These are phyloP conservation scores for Suillus plorans DNA, from an alignment of 768 basidiomycete species.

Conservation along the genomic window DNA sequence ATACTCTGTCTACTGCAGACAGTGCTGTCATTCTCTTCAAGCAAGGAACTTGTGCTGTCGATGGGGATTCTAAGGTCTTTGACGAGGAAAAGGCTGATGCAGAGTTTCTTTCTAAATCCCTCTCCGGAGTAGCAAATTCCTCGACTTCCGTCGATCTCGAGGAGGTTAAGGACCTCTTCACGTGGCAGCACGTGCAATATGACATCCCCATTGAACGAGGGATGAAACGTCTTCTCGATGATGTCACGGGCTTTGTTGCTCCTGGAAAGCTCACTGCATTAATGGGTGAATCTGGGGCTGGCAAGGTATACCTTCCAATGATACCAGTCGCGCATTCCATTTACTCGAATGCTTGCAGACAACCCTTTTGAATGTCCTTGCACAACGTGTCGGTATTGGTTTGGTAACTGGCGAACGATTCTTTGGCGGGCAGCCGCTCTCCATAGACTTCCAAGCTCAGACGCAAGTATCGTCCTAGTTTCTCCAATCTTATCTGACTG, in stretches of 20 bases:
- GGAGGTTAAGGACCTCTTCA: slow-evolving; percentile 57
- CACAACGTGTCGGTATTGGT: slow-evolving; percentile 37
- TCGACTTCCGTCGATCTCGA: not conserved
- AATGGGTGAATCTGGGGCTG: slow-evolving; percentile 65
- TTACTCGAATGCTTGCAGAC: slow-evolving; percentile 37
- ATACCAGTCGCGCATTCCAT: not conserved
- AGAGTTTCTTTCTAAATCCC: not conserved
- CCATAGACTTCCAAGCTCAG: slow-evolving; percentile 54
- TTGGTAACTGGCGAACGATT: slow-evolving; percentile 41
- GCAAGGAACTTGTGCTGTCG: slow-evolving; percentile 41
- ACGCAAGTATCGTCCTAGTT: slow-evolving; percentile 32
- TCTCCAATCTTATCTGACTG: not conserved
- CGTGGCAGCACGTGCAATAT: slow-evolving; percentile 76
- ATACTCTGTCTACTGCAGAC: slow-evolving; percentile 34
- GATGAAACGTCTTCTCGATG: slow-evolving; percentile 58
- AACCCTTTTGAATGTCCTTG: slow-evolving; percentile 50
- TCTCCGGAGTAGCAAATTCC: not conserved
- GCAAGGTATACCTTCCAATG: slow-evolving; percentile 32
- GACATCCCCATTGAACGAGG: slow-evolving; percentile 62
- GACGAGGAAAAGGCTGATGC: slow-evolving; percentile 29
- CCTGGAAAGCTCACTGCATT: slow-evolving; percentile 80
- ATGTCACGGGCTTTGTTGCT: slow-evolving; percentile 76
- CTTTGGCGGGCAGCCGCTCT: slow-evolving; percentile 44
- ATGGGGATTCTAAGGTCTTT: slow-evolving; percentile 19
- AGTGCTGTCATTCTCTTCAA: slow-evolving; percentile 62